Conservation (phyloP, 352 stramenopile species). For the Globisporangium sylvaticum region DNA sequence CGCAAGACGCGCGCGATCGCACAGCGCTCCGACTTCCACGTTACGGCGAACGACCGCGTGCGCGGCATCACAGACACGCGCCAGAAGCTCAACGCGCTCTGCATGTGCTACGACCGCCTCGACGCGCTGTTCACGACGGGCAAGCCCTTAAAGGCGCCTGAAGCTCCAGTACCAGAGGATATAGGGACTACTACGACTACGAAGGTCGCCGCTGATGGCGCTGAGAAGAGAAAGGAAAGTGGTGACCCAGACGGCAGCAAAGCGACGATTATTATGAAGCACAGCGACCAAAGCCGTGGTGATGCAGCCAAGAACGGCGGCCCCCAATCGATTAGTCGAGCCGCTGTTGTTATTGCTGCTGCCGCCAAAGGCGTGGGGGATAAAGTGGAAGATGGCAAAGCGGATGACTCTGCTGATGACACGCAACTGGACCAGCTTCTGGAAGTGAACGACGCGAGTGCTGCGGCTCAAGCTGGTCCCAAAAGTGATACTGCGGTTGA, state of each 20-base stretch:
- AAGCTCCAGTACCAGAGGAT: background rate
- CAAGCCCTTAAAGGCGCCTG: background rate
- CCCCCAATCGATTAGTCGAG: too few species aligned
- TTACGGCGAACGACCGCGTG: conserved; percentile 19
- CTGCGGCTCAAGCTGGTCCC: background rate
- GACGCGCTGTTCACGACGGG: conserved; percentile 22
- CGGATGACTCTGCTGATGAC: background rate
- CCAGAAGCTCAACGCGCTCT: conserved; percentile 25
- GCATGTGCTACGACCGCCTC: conserved; percentile 27
- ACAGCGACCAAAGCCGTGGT: too few species aligned
- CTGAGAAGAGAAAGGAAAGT: too few species aligned
- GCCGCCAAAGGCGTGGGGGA: too few species aligned
- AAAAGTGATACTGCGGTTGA: background rate
- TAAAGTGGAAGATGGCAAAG: background rate
- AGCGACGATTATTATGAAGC: too few species aligned
- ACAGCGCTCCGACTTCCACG: conserved; percentile 11
- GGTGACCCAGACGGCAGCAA: too few species aligned
- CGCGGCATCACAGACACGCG: conserved; percentile 12
- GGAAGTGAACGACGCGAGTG: background rate
- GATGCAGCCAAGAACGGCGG: too few species aligned
- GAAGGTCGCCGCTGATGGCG: too few species aligned
- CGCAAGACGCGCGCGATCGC: conserved; percentile 20
- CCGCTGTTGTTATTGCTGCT: background rate
- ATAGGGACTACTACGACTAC: background rate
- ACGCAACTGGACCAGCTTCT: background rate